phyloP scores from a whole-genome alignment of 257 asterid genomes.

The Lavandula angustifolia region DNA sequence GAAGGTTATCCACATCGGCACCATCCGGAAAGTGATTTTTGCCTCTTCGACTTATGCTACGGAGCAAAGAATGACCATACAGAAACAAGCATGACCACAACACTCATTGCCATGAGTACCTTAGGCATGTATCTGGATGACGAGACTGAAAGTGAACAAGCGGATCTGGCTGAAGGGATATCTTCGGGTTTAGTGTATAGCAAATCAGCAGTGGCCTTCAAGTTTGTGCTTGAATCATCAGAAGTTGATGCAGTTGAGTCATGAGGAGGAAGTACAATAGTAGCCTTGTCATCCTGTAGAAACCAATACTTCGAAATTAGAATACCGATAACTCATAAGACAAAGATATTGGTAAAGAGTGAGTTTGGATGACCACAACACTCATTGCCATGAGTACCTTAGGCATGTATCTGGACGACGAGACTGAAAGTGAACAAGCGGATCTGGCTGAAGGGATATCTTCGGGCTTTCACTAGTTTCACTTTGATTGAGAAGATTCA shows the following conservation, averaged over 20 bases:
- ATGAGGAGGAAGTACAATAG: background rate
- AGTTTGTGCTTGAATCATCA: conserved; percentile 23
- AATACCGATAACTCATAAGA: background rate
- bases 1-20: no score
- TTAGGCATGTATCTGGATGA: conserved; percentile 37
- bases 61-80: no score
- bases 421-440: no score
- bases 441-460: no score
- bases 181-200: conserved; percentile 22
- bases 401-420: no score
- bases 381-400: no score
- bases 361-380: background rate
- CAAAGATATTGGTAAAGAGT: conserved; percentile 1
- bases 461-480: no score
- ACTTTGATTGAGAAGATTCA: no score
- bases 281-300: conserved; percentile 55
- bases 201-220: conserved; percentile 8
- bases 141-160: conserved; percentile 26
- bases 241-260: conserved; percentile 15
- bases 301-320: conserved; percentile 19
- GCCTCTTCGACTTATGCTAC: no score
- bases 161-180: conserved; percentile 21
- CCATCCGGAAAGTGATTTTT: no score
- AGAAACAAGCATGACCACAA: conserved; percentile 43
- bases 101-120: conserved; percentile 48